These are phyloP conservation scores for Martensiomyces pterosporus DNA, from an alignment of 192 early-diverging fungal species.

Conservation along the genomic window DNA sequence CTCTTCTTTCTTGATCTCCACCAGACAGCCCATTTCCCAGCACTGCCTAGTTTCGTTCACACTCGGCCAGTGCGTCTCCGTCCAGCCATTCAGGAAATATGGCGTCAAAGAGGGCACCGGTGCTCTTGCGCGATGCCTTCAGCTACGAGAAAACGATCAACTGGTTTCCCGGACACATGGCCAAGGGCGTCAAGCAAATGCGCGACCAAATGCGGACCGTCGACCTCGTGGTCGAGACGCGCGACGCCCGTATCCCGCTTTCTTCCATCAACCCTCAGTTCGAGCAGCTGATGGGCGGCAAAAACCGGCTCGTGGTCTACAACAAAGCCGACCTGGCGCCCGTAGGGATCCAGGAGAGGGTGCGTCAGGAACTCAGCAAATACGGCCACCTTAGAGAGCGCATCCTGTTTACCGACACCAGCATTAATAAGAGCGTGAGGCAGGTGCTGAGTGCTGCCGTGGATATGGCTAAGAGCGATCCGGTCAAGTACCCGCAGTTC, in stretches of 20 bases:
- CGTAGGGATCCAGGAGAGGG: conserved; percentile 31
- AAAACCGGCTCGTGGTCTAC: conserved; percentile 79
- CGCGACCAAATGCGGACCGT: conserved; percentile 64
- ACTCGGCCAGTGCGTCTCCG: too few relatives aligned
- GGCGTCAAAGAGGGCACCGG: background rate
- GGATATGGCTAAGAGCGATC: conserved; percentile 44
- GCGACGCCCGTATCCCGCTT: conserved; percentile 91
- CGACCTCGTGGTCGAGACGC: conserved; percentile 88
- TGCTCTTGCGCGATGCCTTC: conserved; percentile 18
- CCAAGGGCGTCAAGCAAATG: conserved; percentile 71
- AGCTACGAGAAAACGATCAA: conserved; percentile 66
- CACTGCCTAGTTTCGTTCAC: too few relatives aligned
- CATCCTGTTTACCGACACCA: conserved; percentile 64
- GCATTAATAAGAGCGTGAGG: conserved; percentile 57
- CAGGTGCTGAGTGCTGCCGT: conserved; percentile 66
- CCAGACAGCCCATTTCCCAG: too few relatives aligned
- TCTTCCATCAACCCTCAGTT: conserved; percentile 86
- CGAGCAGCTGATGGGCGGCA: conserved; percentile 58
- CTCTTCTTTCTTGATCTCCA: too few relatives aligned
- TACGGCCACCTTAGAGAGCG: conserved; percentile 53
- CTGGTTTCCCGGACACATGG: conserved; percentile 90
- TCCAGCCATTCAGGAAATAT: too few relatives aligned
- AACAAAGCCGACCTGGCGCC: conserved; percentile 92
- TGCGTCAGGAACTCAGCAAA: conserved; percentile 29
- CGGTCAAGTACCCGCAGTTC: conserved; percentile 33